Base-by-base conservation (phyloP, 108 stramenopile genomes). In the Nitzschia palea region DNA sequence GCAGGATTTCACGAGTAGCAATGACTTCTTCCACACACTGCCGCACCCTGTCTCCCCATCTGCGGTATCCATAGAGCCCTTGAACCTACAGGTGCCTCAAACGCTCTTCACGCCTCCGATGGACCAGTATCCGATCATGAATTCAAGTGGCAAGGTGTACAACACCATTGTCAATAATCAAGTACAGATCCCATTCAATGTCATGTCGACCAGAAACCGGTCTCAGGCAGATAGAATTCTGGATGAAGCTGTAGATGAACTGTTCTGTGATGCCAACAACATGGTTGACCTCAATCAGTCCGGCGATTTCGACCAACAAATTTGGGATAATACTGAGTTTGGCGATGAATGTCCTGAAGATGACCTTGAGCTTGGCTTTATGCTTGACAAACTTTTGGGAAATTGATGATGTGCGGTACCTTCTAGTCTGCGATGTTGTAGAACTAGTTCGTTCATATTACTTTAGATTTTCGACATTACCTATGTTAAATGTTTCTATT, bases 211-310 rank as follows among this genome's bases (percentile, higher is more conserved):
- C 48, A 23, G 12, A 1, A 28, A 45, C 47, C 18, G n/a, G 54
- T 3, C 10, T 30, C 33, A 56, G 9, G 63, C 55, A 10, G 78
- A 79, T 47, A 32, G 43, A 9, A 34, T 71, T 14, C 44, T 80
- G 5, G 73, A 80, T 40, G 68, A 66, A 30, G 79, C 79, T n/a
- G 61, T 80, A 18, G 79, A 80, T 37, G 67, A 80, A 25, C 44
- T 80, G 1, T 80, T 80, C 62, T n/a, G 44, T 27, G 55, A 57
- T 31, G 27, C 26, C 26, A 44, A 30, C 18, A 9, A 29, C 30
- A 22, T 12, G 15, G 35, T 32, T 0, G 65, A 54, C 8, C 10
- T 29, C 2, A 32, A 57, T 31, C n/a, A 56, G 25, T 32, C 23
- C 20, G 18, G 43, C 18, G 70, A 71, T 30, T 62, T 63, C 63